Evolutionary conservation across 2,329 filamentous ascomycete species (phyloP), one percentile per base, ranked within the genome.

Genomic region (Trichoderma guizhouense): DNA sequence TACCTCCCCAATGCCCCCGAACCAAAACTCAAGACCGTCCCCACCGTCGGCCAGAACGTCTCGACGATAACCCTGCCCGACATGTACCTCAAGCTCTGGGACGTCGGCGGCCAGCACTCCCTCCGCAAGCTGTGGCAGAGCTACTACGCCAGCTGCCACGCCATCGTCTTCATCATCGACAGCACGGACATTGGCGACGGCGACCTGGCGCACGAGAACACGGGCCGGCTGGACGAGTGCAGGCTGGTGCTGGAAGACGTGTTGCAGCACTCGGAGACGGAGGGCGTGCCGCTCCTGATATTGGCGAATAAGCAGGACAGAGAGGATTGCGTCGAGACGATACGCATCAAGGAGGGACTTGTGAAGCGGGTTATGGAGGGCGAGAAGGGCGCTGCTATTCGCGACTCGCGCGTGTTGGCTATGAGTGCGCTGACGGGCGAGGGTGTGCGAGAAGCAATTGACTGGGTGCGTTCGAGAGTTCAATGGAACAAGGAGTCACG

Each of bases 71-170:
- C 92, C 26, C 87, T 98, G 28, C 92, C 94, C 18, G 94, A 97
- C 81, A 95, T 98, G 90, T 98, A 98, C 85, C 87, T 99, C 79
- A 97, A 98, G 86, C 92, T 99, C 77, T 98, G 96, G 96, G 96
- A 99, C 80, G 94, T 99, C 1, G 96, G 96, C 75, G 96, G 96
- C 7, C 96, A 99, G 82, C 90, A 96, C 79, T 92, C 89, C 32
- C 88, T 99, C 79, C 91, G 96, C 74, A 92, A 92, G 74, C 89
- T 98, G 36, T 99, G 96, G 96, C 94, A 97, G 82, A 94, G 91
- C 82, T 99, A 99, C 85, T 99, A 98, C 85, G 87, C 90, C 65
- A 93, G 90, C 81, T 97, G 94, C 78, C 96, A 99, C 81, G 96
- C 96, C 76, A 97, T 99, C 78, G 93, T 99, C 74, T 99, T 98